Percentiles rank a stretch among this genome's conserved stretches.
Evolutionary conservation across 306 rosid species (phyloP).

Genomic region (Quercus suber): DNA sequence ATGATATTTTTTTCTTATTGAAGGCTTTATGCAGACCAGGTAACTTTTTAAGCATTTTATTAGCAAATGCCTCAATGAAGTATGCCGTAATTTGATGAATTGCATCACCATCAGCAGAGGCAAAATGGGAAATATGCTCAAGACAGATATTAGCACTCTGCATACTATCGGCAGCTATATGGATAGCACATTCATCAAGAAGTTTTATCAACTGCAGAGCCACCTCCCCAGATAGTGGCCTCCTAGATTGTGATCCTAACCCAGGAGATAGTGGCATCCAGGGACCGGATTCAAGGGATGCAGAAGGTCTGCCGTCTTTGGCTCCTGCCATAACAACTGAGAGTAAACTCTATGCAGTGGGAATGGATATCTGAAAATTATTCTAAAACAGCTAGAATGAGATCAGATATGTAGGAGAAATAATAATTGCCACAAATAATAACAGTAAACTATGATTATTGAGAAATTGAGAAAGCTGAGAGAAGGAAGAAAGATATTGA

Average conservation of each 20-base stretch:
- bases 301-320: constrained; percentile 43
- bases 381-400: constrained; percentile 2
- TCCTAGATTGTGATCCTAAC: constrained; percentile 61
- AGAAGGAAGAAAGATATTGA: too few species aligned
- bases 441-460: too few species aligned
- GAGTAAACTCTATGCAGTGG: not conserved
- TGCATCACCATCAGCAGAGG: constrained; percentile 69
- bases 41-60: constrained; percentile 52
- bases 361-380: constrained; percentile 1
- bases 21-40: constrained; percentile 75
- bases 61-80: constrained; percentile 75
- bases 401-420: not conserved
- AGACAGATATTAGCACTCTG: constrained; percentile 69
- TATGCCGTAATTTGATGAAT: constrained; percentile 72
- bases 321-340: constrained; percentile 25
- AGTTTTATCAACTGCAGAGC: constrained; percentile 52
- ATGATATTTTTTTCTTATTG: constrained; percentile 48
- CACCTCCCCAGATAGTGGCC: constrained; percentile 51
- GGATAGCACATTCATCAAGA: constrained; percentile 61
- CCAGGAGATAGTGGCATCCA: constrained; percentile 29
- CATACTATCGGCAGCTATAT: constrained; percentile 66
- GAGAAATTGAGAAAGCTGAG: too few species aligned
- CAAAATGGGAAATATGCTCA: constrained; percentile 61
- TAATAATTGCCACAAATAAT: too few species aligned
- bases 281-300: constrained; percentile 33